Percentiles rank a stretch among this genome's conserved stretches.
Conservation (phyloP, 2,329 filamentous ascomycete species). For the Beauveria pseudobassiana region DNA sequence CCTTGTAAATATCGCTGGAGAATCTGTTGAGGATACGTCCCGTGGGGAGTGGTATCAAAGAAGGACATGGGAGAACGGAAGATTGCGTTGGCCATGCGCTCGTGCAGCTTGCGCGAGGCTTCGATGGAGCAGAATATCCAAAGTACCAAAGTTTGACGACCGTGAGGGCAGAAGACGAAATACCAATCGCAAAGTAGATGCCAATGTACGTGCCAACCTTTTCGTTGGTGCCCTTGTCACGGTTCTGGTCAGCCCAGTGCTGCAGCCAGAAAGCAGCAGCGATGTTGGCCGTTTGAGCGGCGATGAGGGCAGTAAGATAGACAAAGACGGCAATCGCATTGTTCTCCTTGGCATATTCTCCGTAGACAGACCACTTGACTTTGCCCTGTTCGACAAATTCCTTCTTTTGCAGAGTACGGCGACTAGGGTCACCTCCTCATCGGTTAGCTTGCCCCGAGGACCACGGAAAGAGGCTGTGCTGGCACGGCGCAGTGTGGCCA, state of each 20-base stretch:
- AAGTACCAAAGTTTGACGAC: slow-evolving; percentile 89
- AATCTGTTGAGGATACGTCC: slow-evolving; percentile 97
- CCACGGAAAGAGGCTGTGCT: slow-evolving; percentile 87
- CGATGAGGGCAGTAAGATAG: slow-evolving; percentile 70
- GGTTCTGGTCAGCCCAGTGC: slow-evolving; percentile 79
- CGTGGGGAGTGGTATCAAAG: slow-evolving; percentile 93
- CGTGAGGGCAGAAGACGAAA: slow-evolving; percentile 77
- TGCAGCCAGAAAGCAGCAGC: slow-evolving; percentile 90
- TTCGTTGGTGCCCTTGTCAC: slow-evolving; percentile 57
- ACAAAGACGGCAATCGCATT: slow-evolving; percentile 77
- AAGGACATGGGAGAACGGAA: slow-evolving; percentile 98
- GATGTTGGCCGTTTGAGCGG: slow-evolving; percentile 75
- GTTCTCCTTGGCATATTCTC: slow-evolving; percentile 90
- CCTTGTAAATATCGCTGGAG: slow-evolving; percentile 73
- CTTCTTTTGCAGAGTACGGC: slow-evolving; percentile 80
- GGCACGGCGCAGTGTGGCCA: slow-evolving; percentile 75
- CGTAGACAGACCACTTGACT: slow-evolving; percentile 91
- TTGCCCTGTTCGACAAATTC: slow-evolving; percentile 92
- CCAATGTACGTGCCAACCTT: slow-evolving; percentile 85
- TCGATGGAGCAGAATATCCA: slow-evolving; percentile 99
- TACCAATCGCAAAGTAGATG: slow-evolving; percentile 89
- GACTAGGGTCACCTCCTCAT: slow-evolving; percentile 72
- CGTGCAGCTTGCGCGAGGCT: slow-evolving; percentile 93
- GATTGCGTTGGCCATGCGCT: slow-evolving; percentile 93
- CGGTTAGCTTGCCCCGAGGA: slow-evolving; percentile 71